Evolutionary conservation across 176 grass and related monocot genomes (phyloP).

Genomic region (Guadua angustifolia): DNA sequence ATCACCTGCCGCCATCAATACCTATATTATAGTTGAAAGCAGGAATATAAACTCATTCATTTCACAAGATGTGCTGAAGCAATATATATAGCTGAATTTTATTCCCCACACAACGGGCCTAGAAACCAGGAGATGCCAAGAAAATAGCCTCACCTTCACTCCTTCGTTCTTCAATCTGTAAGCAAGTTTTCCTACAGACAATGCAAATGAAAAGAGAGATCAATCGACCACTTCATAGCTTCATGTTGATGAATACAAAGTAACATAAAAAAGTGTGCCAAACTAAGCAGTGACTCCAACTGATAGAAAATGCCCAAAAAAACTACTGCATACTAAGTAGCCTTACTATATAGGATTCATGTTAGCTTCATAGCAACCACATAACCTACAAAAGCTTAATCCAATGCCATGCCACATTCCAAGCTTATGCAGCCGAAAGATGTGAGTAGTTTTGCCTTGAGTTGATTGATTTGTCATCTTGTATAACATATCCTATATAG

Average conservation of each 20-base stretch:
- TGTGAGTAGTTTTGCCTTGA: neutral
- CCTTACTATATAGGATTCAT: neutral
- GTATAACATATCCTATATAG: neutral
- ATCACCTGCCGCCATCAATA: conserved; percentile 96
- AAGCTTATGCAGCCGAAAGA: neutral
- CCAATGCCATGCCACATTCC: neutral
- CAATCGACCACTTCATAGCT: conserved; percentile 22
- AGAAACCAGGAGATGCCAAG: conserved; percentile 18
- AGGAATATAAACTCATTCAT: conserved; percentile 8
- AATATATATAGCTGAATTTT: conserved; percentile 12
- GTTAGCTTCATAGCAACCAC: neutral
- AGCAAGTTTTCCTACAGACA: conserved; percentile 90
- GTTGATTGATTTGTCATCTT: neutral
- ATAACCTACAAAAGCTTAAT: neutral
- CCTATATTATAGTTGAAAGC: conserved; percentile 56
- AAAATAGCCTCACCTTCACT: conserved; percentile 64
- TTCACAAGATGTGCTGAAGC: neutral
- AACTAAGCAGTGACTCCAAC: neutral
- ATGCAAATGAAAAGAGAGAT: conserved; percentile 26
- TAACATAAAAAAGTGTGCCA: neutral
- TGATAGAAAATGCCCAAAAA: neutral
- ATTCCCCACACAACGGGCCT: neutral
- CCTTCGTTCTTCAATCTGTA: conserved; percentile 93
- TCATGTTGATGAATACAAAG: neutral
- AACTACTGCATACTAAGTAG: neutral